A percentile compares a stretch with the other conserved stretches of the same genome.
Evolutionary conservation across 2,329 filamentous ascomycete genomes (phyloP).

Genomic region (Ambrosiella cleistominuta): DNA sequence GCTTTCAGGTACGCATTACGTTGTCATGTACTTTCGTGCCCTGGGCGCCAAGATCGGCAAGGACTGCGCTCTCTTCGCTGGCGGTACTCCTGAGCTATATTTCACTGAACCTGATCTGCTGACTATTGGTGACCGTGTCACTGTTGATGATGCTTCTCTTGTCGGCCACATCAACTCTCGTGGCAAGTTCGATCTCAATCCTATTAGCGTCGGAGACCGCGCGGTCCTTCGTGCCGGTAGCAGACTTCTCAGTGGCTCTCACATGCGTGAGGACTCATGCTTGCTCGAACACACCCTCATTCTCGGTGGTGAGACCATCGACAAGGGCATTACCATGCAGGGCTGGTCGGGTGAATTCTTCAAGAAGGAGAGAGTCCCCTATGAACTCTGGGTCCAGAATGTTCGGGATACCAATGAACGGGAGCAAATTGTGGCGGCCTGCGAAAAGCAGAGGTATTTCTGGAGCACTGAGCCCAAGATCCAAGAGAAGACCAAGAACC

Average conservation of each 20-base stretch:
- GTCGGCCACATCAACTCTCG: constrained; percentile 39
- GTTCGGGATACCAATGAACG: neutral
- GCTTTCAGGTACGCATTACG: constrained; percentile 34
- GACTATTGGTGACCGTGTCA: constrained; percentile 33
- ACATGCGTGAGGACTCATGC: constrained; percentile 34
- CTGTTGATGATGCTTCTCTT: constrained; percentile 36
- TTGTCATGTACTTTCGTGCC: constrained; percentile 34
- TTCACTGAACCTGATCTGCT: constrained; percentile 42
- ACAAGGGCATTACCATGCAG: constrained; percentile 31
- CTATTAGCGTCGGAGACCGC: constrained; percentile 30
- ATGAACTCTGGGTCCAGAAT: neutral
- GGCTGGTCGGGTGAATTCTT: constrained; percentile 35
- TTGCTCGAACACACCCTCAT: constrained; percentile 40
- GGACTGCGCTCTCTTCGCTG: constrained; percentile 37
- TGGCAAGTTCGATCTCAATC: constrained; percentile 38
- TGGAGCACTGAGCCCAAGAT: neutral
- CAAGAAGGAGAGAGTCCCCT: constrained; percentile 14
- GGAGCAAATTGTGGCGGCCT: neutral
- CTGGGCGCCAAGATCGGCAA: constrained; percentile 35
- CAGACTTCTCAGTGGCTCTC: constrained; percentile 33
- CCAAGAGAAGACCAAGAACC: neutral
- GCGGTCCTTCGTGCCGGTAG: constrained; percentile 35
- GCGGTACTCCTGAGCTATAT: constrained; percentile 32
- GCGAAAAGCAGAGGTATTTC: neutral
- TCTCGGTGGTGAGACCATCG: constrained; percentile 38